phyloP scores from a whole-genome alignment of 164 flowering plant genomes.

The Vitis amurensis region DNA sequence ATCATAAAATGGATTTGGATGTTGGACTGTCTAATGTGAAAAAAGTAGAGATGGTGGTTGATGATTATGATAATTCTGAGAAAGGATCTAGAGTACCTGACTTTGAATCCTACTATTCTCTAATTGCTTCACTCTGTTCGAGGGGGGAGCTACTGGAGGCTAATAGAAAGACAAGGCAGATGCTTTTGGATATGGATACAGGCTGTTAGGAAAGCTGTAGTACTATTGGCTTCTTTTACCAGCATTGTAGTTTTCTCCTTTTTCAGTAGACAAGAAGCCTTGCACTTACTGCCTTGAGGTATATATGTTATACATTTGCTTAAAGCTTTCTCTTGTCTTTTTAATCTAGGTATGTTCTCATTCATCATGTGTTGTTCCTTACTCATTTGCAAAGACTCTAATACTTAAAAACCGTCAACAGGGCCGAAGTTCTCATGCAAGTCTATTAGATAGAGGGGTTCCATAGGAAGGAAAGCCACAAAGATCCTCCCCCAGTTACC shows the following conservation, averaged over 20 bases:
- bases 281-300: neutral
- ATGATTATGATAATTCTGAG: slow-evolving; percentile 1
- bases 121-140: slow-evolving; percentile 53
- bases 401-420: too few relatives aligned
- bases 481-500: too few relatives aligned
- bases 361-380: neutral
- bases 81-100: slow-evolving; percentile 18
- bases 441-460: too few relatives aligned
- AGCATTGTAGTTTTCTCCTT: neutral
- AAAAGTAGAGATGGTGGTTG: slow-evolving; percentile 13
- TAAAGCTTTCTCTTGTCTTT: neutral
- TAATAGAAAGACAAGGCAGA: slow-evolving; percentile 42
- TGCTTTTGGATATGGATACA: slow-evolving; percentile 24
- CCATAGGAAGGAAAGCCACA: too few relatives aligned
- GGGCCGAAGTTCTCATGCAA: too few relatives aligned
- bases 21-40: neutral
- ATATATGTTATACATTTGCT: neutral
- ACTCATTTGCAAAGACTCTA: neutral
- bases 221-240: neutral
- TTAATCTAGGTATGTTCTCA: neutral
- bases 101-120: slow-evolving; percentile 53
- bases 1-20: slow-evolving; percentile 12
- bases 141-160: slow-evolving; percentile 59
- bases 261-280: neutral
- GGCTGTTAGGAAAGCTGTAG: neutral